Evolutionary conservation across 768 basidiomycete genomes (phyloP), one percentile per base, ranked within the genome.

Genomic region (Dioszegia crocea): DNA sequence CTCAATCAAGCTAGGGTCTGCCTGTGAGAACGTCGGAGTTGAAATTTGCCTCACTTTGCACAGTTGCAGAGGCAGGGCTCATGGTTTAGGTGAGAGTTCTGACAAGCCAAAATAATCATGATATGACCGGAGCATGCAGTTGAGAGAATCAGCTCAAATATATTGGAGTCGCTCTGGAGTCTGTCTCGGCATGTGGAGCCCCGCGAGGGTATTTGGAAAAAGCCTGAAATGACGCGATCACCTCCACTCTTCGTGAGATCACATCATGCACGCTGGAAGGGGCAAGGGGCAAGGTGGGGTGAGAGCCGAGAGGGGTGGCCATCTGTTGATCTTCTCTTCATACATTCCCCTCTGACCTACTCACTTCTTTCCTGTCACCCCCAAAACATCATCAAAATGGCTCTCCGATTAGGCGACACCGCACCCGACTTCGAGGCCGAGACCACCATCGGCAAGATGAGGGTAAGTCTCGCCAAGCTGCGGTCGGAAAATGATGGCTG

Each of bases 351-450:
- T 40, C 38, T 33, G 17, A 51, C n/a, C n/a, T 27, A 39, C 16
- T 21, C 23, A 39, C 3, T 29, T 24, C 19, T 19, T 23, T 5
- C 51, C 36, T 38, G 3, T 8, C 10, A 17, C 19, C 6, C 33
- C 38, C 14, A 23, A 27, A 27, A 16, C 9, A 53, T 21, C 31
- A 53, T 47, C 54, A 72, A 46, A 60, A 73, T 70, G 71, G 61
- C 65, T 62, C 66, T 73, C 33, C 57, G 71, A 67, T 60, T 73
- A n/a, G 71, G 71, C 40, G 65, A 81, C 78, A 87, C 81, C 65
- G 92, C 92, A 47, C 93, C 94, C 54, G 84, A 98, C 79, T 97
- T 97, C 70, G 57, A 88, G 68, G 93, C 93, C 44, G 79, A 89
- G 64, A 98, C 93, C 48, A 96, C 93, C 53, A 71, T 82, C 56